Conservation (phyloP, 2,329 filamentous ascomycete species). For the Colletotrichum tofieldiae region DNA sequence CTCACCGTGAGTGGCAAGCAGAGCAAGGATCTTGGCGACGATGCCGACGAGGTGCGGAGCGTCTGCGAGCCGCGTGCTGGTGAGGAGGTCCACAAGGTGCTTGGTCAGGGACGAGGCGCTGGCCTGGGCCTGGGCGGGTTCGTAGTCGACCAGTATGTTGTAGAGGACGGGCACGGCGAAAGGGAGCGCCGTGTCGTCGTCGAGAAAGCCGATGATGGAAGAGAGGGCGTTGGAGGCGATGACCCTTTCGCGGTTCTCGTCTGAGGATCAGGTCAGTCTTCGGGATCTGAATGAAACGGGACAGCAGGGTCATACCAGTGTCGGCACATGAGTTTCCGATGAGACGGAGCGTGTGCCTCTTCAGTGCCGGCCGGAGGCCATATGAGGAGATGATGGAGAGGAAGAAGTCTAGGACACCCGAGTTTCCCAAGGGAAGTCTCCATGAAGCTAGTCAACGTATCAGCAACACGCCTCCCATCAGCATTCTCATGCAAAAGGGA, state of each 20-base stretch:
- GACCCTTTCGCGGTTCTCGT: conserved; percentile 72
- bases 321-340: conserved; percentile 77
- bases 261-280: conserved; percentile 50
- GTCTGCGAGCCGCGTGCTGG: conserved; percentile 59
- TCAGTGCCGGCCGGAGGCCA: conserved; percentile 59
- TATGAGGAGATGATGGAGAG: conserved; percentile 61
- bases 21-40: conserved; percentile 70
- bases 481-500: background rate
- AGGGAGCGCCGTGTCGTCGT: conserved; percentile 63
- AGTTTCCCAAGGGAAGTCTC: conserved; percentile 70
- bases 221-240: conserved; percentile 64
- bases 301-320: conserved; percentile 58
- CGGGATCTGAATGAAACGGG: background rate
- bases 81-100: conserved; percentile 65
- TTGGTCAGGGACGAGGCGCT: conserved; percentile 67
- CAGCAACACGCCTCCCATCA: conserved; percentile 25
- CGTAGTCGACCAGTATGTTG: conserved; percentile 76
- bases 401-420: conserved; percentile 72
- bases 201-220: conserved; percentile 64
- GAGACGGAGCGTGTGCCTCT: conserved; percentile 70
- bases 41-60: conserved; percentile 64
- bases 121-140: conserved; percentile 70
- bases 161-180: conserved; percentile 73
- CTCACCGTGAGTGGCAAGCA: conserved; percentile 67
- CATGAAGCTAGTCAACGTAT: conserved; percentile 63